Evolutionary conservation across 1,284 basidiomycete species (phyloP), one percentile per base, ranked within the genome.

Genomic region (Afroboletus lepidellus): DNA sequence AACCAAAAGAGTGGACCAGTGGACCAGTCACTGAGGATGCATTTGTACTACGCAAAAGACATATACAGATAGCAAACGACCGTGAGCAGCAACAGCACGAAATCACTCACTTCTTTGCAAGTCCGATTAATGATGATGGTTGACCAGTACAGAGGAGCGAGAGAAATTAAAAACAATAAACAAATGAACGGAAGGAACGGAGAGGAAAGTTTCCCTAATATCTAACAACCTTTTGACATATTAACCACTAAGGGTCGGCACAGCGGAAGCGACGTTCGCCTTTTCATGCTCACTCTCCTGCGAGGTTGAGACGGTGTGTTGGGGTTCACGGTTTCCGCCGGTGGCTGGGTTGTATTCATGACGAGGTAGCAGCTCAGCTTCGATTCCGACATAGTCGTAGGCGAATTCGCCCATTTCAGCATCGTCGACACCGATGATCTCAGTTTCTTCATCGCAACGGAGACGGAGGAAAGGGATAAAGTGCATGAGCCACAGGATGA

Each of bases 351-450:
- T 44, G 57, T 57, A 57, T 25, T 60, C 57, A 43, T 57, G 51
- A 15, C 57, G 54, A 8, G 60, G 71, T 4, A 58, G 51, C 24
- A 80, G 66, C 66, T 87, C 83, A 42, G 77, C 73, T 60, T 91
- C 88, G 54, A 91, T 70, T 15, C 83, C 85, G 54, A 91, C 90
- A 61, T 92, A 94, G 73, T 94, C 91, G 69, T 94, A 93, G n/a
- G 90, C 90, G 61, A 86, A 93, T 74, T 98, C 95, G 63, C 95
- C 95, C 78, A 97, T 87, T 75, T 95, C 91, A 13, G 86, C 83
- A 65, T 97, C 92, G 69, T 98, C 96, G 57, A 97, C 86, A 57
- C 96, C 96, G 53, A 98, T 75, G 55, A 94, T 87, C 76, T 98
- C 95, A 29, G 85, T 83, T 59, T 94, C 90, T 61, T 96, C 94